These are phyloP conservation scores for Hemileccinum rubropunctum DNA, from an alignment of 768 basidiomycete species.

Conservation along the genomic window DNA sequence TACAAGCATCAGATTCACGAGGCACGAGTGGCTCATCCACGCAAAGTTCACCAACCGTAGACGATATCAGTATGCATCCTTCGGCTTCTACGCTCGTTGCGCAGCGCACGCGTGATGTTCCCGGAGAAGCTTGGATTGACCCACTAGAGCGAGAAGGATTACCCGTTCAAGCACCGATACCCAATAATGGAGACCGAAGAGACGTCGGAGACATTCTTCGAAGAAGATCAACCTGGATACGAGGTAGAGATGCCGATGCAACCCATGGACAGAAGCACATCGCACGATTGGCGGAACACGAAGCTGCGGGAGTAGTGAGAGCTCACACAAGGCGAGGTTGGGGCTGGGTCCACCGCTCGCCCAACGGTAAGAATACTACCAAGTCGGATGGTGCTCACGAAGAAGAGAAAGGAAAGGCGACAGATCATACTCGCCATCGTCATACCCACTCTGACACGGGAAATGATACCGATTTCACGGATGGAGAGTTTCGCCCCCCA, in stretches of 20 bases:
- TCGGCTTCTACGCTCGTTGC: conserved; percentile 19
- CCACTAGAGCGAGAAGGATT: conserved; percentile 64
- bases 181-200: background rate
- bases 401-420: conserved; percentile 9
- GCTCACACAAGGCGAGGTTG: conserved; percentile 39
- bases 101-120: conserved; percentile 37
- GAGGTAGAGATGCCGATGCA: conserved; percentile 4
- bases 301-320: conserved; percentile 43
- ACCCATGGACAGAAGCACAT: conserved; percentile 13
- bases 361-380: background rate
- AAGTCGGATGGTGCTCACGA: background rate
- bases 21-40: conserved; percentile 1
- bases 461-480: conserved; percentile 2
- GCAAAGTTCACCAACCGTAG: conserved; percentile 8
- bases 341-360: conserved; percentile 16
- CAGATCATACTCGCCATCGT: background rate
- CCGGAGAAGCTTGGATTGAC: conserved; percentile 57
- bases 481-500: conserved; percentile 4
- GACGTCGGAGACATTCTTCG: conserved; percentile 2
- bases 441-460: conserved; percentile 11
- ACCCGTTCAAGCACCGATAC: conserved; percentile 38
- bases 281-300: conserved; percentile 31
- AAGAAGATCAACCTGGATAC: conserved; percentile 17
- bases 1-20: conserved; percentile 6
- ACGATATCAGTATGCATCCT: background rate